Conservation (phyloP, 805 yeast species). For the Saccharomycopsis schoenii region DNA sequence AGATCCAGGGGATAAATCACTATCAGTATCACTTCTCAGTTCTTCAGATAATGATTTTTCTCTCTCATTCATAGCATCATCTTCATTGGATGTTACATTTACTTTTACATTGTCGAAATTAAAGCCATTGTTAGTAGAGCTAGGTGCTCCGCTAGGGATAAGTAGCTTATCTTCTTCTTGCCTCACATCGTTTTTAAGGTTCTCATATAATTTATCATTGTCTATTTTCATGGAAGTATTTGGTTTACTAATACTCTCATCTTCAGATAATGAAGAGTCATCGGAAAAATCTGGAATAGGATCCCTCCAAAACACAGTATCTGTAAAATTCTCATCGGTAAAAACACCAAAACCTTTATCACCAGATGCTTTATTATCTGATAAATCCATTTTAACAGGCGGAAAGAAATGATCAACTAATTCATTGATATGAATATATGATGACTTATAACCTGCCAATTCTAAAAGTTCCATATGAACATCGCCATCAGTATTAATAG, state of each 20-base stretch:
- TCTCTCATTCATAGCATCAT: neutral
- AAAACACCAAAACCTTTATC: conserved; percentile 24
- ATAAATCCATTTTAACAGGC: conserved; percentile 38
- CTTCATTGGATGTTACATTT: neutral
- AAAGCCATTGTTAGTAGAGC: neutral
- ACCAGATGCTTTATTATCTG: conserved; percentile 20
- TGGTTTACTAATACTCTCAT: conserved; percentile 20
- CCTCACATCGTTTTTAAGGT: conserved; percentile 19
- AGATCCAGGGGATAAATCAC: neutral
- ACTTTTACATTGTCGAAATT: neutral
- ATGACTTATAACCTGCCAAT: conserved; percentile 82
- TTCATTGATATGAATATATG: conserved; percentile 84
- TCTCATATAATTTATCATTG: neutral
- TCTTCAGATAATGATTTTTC: no score
- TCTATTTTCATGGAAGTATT: conserved; percentile 20
- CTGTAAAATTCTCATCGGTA: conserved; percentile 60
- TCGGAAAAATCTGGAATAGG: conserved; percentile 61
- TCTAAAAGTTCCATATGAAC: conserved; percentile 95
- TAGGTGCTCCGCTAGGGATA: neutral
- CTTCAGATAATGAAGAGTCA: conserved; percentile 27
- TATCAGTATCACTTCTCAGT: neutral
- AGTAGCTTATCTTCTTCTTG: conserved; percentile 13
- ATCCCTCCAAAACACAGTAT: conserved; percentile 87
- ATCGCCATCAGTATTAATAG: conserved; percentile 93
- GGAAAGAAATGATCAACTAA: conserved; percentile 97